Evolutionary conservation across 208 protist genomes (phyloP), one percentile per base, ranked within the genome.

Genomic region (Wallacemonas sp.): DNA sequence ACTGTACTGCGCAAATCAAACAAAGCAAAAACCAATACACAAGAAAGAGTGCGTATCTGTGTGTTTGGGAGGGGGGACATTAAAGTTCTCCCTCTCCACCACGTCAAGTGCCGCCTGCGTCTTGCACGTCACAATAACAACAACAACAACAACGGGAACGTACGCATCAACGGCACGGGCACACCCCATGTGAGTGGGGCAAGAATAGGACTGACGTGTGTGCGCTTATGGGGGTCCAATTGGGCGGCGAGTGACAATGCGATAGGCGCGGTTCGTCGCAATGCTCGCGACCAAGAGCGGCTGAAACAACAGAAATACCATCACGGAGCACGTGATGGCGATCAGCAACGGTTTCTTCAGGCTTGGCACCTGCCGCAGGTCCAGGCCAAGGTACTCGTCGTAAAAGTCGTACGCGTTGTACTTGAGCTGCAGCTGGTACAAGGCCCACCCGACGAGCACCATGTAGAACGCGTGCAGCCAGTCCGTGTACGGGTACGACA

Each of bases 401-500:
- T 96, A 96, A 27, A 92, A 93, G 11, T 89, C 82, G 65, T 92
- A 93, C 14, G 87, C 87, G 14, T 68, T 65, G 61, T 60, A 92
- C 11, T 73, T 44, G 17, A 87, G 36, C 65, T 96, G 90, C 14
- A 93, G 56, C 58, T 86, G 71, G 70, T 96, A 96, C 54, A 96
- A 34, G 34, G 58, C 61, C 65, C 80, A 74, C 30, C 86, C 85
- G 5, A 91, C 74, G 11, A 87, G 67, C 32, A 88, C 70, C 83
- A 93, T 92, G 66, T 90, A 92, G 39, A 96, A 82, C 17, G 75
- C 86, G 55, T 96, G 87, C 2, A 93, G 32, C 87, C 87, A 93
- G 43, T 96, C 85, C 11, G 86, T 86, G 78, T 96, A 96, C 11
- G 90, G 90, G 66, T 96, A 96, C n/a, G 87, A 85, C 86, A 92